Conservation (phyloP, 192 early-diverging fungal species). For the Rhizophagus clarus region DNA sequence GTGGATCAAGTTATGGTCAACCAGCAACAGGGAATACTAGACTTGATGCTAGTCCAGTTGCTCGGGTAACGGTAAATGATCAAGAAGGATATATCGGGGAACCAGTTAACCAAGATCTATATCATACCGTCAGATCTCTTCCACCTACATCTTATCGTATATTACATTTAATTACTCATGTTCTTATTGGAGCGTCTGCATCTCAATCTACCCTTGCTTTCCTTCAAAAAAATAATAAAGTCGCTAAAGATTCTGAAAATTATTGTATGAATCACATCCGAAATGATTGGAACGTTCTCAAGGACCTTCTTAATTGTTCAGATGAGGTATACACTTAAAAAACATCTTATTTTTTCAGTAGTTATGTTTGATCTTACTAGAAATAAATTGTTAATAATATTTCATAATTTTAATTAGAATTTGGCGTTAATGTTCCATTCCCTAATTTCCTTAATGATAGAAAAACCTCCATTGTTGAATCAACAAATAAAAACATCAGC, state of each 20-base stretch:
- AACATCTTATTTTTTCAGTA: too few relatives aligned
- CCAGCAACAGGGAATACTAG: too few relatives aligned
- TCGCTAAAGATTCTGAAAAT: neutral
- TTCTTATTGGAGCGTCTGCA: neutral
- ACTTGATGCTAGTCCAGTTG: neutral
- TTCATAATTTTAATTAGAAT: too few relatives aligned
- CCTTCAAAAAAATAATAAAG: neutral
- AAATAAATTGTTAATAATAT: neutral
- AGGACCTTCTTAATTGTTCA: neutral
- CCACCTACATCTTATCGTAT: slow-evolving; percentile 28
- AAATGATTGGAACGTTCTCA: slow-evolving; percentile 28
- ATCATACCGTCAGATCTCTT: slow-evolving; percentile 10
- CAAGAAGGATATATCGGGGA: slow-evolving; percentile 22
- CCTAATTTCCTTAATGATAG: neutral
- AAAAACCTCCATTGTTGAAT: neutral
- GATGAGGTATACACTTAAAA: neutral
- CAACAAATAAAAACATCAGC: neutral
- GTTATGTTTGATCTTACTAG: too few relatives aligned
- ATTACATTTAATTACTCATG: slow-evolving; percentile 31
- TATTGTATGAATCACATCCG: slow-evolving; percentile 22
- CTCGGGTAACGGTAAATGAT: neutral
- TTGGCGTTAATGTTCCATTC: slow-evolving; percentile 23
- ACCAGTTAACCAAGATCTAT: neutral
- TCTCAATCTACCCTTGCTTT: neutral
- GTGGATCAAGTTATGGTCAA: too few relatives aligned